These are phyloP conservation scores for Perilla frutescens DNA, from an alignment of 257 asterid species.

Conservation along the genomic window DNA sequence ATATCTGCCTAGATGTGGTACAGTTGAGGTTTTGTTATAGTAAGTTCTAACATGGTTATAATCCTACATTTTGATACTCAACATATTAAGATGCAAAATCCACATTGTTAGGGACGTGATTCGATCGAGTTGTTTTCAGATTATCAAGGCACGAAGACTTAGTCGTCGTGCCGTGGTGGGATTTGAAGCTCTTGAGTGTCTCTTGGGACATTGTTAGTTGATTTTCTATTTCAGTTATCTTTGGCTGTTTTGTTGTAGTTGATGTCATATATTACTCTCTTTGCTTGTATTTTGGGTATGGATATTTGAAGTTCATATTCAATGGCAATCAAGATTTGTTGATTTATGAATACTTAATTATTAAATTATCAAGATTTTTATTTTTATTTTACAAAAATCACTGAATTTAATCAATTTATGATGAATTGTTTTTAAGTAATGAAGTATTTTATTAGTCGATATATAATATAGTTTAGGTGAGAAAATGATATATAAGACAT, in stretches of 20 bases:
- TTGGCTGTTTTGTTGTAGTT: not conserved
- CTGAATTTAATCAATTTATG: too few species aligned
- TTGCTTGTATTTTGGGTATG: not conserved
- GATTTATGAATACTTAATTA: too few species aligned
- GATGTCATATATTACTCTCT: not conserved
- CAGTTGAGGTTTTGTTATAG: not conserved
- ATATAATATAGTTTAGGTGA: too few species aligned
- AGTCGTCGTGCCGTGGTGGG: not conserved
- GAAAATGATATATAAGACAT: too few species aligned
- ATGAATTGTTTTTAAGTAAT: too few species aligned
- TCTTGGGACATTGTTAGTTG: too few species aligned
- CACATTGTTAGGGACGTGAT: not conserved
- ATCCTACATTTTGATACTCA: not conserved
- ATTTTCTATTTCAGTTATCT: not conserved
- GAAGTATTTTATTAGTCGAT: too few species aligned
- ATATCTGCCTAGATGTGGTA: slow-evolving; percentile 7
- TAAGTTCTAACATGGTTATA: not conserved
- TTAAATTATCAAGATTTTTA: too few species aligned
- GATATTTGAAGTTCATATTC: slow-evolving; percentile 18
- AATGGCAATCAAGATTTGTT: not conserved
- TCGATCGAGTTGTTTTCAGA: not conserved
- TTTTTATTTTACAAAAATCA: too few species aligned
- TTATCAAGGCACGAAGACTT: too few species aligned
- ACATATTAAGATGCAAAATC: not conserved
- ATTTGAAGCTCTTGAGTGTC: not conserved